Conservation (phyloP, 768 basidiomycete species). For the Mycena crocata region DNA sequence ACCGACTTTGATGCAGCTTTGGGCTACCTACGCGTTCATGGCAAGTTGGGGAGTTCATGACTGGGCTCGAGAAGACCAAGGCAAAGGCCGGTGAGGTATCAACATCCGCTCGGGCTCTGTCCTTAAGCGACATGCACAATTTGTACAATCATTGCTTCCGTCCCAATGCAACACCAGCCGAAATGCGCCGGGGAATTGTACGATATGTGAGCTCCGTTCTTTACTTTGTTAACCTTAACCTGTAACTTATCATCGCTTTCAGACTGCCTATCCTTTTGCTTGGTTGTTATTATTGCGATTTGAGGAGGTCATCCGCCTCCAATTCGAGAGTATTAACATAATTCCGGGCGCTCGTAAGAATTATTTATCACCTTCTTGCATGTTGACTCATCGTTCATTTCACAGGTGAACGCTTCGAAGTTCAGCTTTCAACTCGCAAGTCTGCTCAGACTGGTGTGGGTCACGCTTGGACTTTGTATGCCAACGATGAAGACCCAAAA, state of each 20-base stretch:
- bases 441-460: conserved; percentile 29
- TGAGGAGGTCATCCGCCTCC: conserved; percentile 30
- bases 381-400: not conserved
- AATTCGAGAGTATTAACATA: conserved; percentile 29
- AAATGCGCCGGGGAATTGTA: not conserved
- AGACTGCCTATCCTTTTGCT: conserved; percentile 19
- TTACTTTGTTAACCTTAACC: too few species aligned
- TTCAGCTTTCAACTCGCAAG: conserved; percentile 27
- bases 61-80: conserved; percentile 39
- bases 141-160: conserved; percentile 27
- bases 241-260: not conserved
- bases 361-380: not conserved
- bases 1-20: too few species aligned
- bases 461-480: conserved; percentile 28
- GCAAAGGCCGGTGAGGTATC: conserved; percentile 34
- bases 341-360: conserved; percentile 14
- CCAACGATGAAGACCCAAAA: conserved; percentile 31
- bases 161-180: not conserved
- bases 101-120: conserved; percentile 33
- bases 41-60: conserved; percentile 35
- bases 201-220: not conserved
- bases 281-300: conserved; percentile 33
- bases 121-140: conserved; percentile 32
- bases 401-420: not conserved
- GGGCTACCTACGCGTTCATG: conserved; percentile 15